Base-by-base conservation (phyloP, 495 filamentous ascomycete species). In the Daldinia loculata region DNA sequence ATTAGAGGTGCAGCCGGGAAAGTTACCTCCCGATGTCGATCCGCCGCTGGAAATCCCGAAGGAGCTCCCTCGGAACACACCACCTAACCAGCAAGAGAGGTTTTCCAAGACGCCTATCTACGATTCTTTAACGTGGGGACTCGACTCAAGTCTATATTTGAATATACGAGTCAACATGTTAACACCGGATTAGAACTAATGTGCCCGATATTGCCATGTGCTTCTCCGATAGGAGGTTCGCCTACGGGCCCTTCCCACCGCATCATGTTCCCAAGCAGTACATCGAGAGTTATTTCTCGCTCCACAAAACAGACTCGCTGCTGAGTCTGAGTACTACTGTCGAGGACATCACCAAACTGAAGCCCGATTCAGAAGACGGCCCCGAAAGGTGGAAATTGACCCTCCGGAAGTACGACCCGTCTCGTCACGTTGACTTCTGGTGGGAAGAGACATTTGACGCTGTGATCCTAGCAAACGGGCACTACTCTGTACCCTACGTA, bases 401-500 rank as follows among this genome's bases (percentile, higher is more conserved):
- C 0, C 78, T 86, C 22, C 73, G 83, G 24, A 76, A 76, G 50
- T 74, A 83, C 69, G 81, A 84, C 58, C 69, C 78, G 0, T 56
- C 64, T 19, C 77, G 77, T 7, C 59, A 79, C 24, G 75, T 82
- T 9, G 83, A 85, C 68, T 45, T 74, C 8, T 86, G 84, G 83
- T 86, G 83, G 83, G 67, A 81, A 19, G 83, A 85, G 22, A 56
- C 51, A 3, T 86, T 85, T 66, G 83, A 86, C 55, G 83, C 83
- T 3, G 81, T 86, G 1, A 67, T 86, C 11, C 34, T 86, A 17
- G 84, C 82, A 2, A 85, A 82, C 48, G 83, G 84, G 0, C 84
- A 86, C 61, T 86, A 86, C 63, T 83, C 81, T 12, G 79, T 86
- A 9, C 84, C 84, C 15, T 83, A 75, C 63, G 81, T 84, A 79